A percentile compares a stretch with the other conserved stretches of the same genome.
phyloP scores from a whole-genome alignment of 2,329 filamentous ascomycete species.

The Aquanectria penicillioides region DNA sequence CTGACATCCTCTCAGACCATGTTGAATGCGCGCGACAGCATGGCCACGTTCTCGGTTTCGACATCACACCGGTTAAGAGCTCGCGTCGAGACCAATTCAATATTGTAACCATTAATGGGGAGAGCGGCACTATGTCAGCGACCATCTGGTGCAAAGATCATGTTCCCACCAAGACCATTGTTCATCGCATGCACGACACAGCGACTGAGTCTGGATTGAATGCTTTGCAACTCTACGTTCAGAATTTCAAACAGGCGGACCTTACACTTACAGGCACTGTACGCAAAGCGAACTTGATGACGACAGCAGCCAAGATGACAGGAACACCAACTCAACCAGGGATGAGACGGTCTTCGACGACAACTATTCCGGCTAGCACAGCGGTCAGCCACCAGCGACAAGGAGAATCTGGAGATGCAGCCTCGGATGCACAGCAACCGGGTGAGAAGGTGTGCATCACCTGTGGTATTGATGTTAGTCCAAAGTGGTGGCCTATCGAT shows the following conservation, averaged over 20 bases:
- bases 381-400: constrained; percentile 34
- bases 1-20: constrained; percentile 68
- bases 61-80: constrained; percentile 88
- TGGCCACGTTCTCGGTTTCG: constrained; percentile 87
- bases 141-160: constrained; percentile 94
- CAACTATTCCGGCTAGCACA: constrained; percentile 46
- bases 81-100: constrained; percentile 84
- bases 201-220: constrained; percentile 78
- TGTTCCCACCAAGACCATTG: constrained; percentile 72
- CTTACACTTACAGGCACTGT: constrained; percentile 89
- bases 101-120: constrained; percentile 82
- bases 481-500: constrained; percentile 75
- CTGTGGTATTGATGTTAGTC: constrained; percentile 76
- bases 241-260: constrained; percentile 95
- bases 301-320: constrained; percentile 68
- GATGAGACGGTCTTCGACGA: constrained; percentile 67
- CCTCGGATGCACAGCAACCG: constrained; percentile 46
- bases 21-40: constrained; percentile 89
- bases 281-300: constrained; percentile 86
- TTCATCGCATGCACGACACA: constrained; percentile 83
- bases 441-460: constrained; percentile 69
- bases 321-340: constrained; percentile 45
- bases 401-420: constrained; percentile 40
- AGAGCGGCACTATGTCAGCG: constrained; percentile 85
- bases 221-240: constrained; percentile 86